Evolutionary conservation across 495 filamentous ascomycete species (phyloP).

Genomic region (Rostrohypoxylon terebratum): DNA sequence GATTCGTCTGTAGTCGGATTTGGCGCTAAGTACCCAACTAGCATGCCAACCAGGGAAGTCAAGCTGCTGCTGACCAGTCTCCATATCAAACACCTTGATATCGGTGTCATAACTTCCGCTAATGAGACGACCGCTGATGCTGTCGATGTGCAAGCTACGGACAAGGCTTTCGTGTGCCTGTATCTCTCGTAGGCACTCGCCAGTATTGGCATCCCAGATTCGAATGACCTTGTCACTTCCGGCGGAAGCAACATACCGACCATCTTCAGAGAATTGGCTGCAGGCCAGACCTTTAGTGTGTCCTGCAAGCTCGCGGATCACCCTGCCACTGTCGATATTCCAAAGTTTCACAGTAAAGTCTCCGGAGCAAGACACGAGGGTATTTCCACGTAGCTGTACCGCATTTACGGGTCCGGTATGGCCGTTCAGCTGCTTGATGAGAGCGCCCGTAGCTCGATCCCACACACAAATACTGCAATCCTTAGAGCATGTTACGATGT

Average conservation of each 20-base stretch:
- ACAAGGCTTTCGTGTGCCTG: constrained; percentile 84
- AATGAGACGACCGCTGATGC: constrained; percentile 80
- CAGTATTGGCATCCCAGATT: constrained; percentile 92
- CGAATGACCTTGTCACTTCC: constrained; percentile 95
- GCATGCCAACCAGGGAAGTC: constrained; percentile 90
- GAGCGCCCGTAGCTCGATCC: constrained; percentile 80
- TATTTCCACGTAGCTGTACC: constrained; percentile 90
- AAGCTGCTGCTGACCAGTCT: constrained; percentile 75
- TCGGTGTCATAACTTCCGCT: constrained; percentile 93
- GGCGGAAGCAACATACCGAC: constrained; percentile 86
- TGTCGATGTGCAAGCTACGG: constrained; percentile 88
- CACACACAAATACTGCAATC: constrained; percentile 92
- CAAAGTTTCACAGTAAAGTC: constrained; percentile 94
- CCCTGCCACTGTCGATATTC: constrained; percentile 87
- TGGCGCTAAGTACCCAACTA: constrained; percentile 95
- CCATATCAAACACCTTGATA: constrained; percentile 90
- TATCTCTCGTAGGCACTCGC: constrained; percentile 80
- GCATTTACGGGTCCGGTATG: constrained; percentile 95
- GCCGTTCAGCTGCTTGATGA: constrained; percentile 80
- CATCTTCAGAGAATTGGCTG: constrained; percentile 94
- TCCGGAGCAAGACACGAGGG: constrained; percentile 90
- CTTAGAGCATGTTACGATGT: constrained; percentile 97
- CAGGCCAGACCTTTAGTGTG: constrained; percentile 93
- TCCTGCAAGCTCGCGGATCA: constrained; percentile 86
- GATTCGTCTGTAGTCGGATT: constrained; percentile 92